Evolutionary conservation across 1,284 basidiomycete species (phyloP), one percentile per base, ranked within the genome.

Genomic region (Malassezia brasiliensis): DNA sequence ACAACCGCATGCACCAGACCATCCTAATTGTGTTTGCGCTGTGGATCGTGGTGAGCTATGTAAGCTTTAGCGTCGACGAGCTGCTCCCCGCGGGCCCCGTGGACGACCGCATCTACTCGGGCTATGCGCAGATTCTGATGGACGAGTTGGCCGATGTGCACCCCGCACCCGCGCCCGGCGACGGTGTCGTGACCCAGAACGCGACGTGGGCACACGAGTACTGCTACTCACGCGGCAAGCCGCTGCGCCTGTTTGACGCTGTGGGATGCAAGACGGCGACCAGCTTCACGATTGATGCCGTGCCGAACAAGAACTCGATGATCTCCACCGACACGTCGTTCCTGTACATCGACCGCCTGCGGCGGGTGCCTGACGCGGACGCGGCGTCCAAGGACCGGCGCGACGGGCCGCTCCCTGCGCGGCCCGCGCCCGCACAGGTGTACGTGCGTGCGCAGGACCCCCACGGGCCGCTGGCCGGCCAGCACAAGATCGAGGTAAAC

Each of bases 401-500:
- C 42, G 42, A 28, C 7, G 15, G 35, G 32, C n/a, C 19, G 14
- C 35, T 11, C n/a, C 10, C 35, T 15, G 34, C 8, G 28, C 9
- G 25, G 6, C 19, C 25, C 3, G 35, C 30, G 40, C 49, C 49
- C 3, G 50, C 50, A 15, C 39, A 36, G 15, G 46, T 52, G 6
- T 56, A 51, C 44, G 12, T 47, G 3, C 50, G 47, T 5, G 34
- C 40, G 35, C 39, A 14, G 14, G 30, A 35, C 5, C 22, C 50
- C 1, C 28, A 19, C 14, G 14, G 44, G 20, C 14, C 17, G 32
- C 31, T 34, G 12, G 20, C 35, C 11, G 17, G n/a, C 5, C 31
- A 30, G 19, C 59, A 57, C 15, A 52, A 62, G 17, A 59, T 68
- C 52, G 56, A 61, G 40, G 62, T 68, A 12, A 60, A 68, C 28